Conservation (phyloP, 306 rosid species). For the Fagus crenata region DNA sequence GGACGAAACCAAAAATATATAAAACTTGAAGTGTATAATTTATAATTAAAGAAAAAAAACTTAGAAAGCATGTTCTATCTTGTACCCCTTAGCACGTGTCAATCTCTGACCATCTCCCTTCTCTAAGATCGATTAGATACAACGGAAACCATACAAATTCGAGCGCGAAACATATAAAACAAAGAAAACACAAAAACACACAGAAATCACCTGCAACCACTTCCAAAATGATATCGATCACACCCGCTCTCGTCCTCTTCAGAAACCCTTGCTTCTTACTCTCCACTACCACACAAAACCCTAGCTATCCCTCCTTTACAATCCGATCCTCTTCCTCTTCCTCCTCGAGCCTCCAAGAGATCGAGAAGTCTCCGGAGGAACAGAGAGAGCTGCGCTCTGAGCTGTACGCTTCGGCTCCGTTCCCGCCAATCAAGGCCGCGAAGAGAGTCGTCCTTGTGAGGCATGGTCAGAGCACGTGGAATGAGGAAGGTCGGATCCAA, state of each 20-base stretch:
- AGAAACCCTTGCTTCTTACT: slow-evolving; percentile 25
- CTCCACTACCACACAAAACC: neutral
- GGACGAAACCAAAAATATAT: no score
- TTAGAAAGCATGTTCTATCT: no score
- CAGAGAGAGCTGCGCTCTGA: slow-evolving; percentile 39
- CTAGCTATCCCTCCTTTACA: slow-evolving; percentile 15
- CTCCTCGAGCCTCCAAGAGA: slow-evolving; percentile 51
- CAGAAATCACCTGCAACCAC: neutral
- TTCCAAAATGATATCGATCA: slow-evolving; percentile 40
- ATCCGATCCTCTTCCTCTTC: slow-evolving; percentile 56
- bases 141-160: slow-evolving; percentile 35
- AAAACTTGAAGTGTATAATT: no score
- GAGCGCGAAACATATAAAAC: slow-evolving; percentile 21
- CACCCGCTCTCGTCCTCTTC: slow-evolving; percentile 18
- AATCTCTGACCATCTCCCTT: slow-evolving; percentile 22
- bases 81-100: slow-evolving; percentile 35
- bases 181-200: neutral
- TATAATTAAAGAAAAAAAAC: no score
- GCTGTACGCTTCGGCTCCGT: slow-evolving; percentile 36
- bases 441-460: slow-evolving; percentile 89
- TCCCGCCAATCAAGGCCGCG: slow-evolving; percentile 50
- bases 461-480: slow-evolving; percentile 98
- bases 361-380: slow-evolving; percentile 16
- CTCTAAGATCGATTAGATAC: slow-evolving; percentile 2
- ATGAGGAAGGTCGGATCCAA: slow-evolving; percentile 90